Conservation (phyloP, 306 rosid species). For the Ormosia emarginata region DNA sequence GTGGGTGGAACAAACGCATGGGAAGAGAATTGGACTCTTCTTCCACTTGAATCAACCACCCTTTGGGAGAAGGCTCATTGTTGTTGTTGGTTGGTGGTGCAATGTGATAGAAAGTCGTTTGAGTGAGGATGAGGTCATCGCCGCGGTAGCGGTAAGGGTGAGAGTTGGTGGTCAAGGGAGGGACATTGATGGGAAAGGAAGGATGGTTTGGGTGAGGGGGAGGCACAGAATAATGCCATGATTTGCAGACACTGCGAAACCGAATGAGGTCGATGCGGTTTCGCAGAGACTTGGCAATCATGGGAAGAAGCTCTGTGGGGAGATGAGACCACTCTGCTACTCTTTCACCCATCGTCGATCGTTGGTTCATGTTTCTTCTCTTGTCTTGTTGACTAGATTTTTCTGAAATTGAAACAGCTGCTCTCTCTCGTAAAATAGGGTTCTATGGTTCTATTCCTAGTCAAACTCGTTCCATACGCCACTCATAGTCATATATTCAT, state of each 20-base stretch:
- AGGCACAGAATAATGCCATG: slow-evolving; percentile 43
- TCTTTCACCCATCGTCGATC: no score
- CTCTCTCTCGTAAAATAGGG: no score
- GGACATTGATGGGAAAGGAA: slow-evolving; percentile 10
- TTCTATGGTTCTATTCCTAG: no score
- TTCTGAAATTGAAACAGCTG: no score
- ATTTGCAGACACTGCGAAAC: slow-evolving; percentile 48
- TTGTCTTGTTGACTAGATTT: no score
- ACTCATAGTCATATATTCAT: no score
- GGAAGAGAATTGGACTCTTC: slow-evolving; percentile 8
- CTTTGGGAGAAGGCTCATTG: slow-evolving; percentile 9
- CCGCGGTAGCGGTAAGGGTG: no score
- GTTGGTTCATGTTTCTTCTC: no score
- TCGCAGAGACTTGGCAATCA: slow-evolving; percentile 38
- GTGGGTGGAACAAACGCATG: slow-evolving; percentile 30
- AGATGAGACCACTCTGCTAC: slow-evolving; percentile 43
- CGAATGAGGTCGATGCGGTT: slow-evolving; percentile 36
- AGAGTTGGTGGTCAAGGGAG: background rate
- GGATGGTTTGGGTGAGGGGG: slow-evolving; percentile 9
- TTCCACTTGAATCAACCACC: slow-evolving; percentile 42
- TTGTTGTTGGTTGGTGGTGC: background rate
- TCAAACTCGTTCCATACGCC: no score
- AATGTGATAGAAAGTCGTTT: slow-evolving; percentile 33
- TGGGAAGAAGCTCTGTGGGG: slow-evolving; percentile 45
- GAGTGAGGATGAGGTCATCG: no score